Base-by-base conservation (phyloP, 257 asterid species). In the Perilla frutescens region DNA sequence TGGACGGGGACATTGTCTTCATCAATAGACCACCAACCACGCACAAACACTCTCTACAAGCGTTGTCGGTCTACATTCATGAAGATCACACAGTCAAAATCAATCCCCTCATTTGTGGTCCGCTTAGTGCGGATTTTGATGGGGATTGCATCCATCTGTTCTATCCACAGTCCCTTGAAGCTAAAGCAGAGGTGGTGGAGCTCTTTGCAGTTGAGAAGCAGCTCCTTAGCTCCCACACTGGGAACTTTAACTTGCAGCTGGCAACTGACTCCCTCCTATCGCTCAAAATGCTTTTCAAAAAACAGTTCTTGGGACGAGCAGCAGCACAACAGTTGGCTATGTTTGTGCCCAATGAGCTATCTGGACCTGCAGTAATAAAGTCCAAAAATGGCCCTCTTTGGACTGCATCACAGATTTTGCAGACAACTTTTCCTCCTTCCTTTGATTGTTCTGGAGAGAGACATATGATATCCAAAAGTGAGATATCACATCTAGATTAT, bases 1-100 rank as follows among this genome's bases (percentile, higher is more conserved):
- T 95, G 98, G 97, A 95, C 73, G 98, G 99, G 43, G 99, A 95
- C 79, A 87, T 82, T 29, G 98, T 92, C 55, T 95, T 95, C 78
- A 89, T 92, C 66, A 92, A 95, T 59, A 83, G 99, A 75, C 99
- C 99, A 68, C 98, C 99, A 3, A 95, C 99, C 4, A 95, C 99
- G 2, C 99, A 95, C 76, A 95, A 95, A 75, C 99, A 95, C 70
- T 95, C 99, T 7, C 83, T 95, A 65, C 99, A 95, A 76, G 99
- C 97, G 2, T 73, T 95, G 39, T 77, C 92, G 0, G 98, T 95
- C 1, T 95, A 90, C 62, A 77, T 95, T 67, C 99, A 95, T 1
- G 92, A 87, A 10, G 98, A 90, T 77, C 99, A 95, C 57, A 87
- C 97, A 0, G 98, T 95, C 31, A 95, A 95, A 82, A 95, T 95